Conservation (phyloP, 2,329 filamentous ascomycete genomes). For the Aspergillus costaricaensis region DNA sequence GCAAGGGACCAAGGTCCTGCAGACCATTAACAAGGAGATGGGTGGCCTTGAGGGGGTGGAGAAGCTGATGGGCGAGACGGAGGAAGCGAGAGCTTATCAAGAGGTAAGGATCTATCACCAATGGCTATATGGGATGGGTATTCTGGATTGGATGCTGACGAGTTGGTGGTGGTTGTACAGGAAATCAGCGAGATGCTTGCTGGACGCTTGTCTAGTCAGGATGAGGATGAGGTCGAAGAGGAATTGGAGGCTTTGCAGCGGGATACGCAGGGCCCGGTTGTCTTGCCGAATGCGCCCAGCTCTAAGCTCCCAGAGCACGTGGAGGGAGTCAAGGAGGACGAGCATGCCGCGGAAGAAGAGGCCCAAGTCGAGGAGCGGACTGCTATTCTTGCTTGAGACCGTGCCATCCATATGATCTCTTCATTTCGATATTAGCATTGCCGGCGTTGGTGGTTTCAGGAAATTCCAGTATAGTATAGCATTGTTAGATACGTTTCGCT, state of each 20-base stretch:
- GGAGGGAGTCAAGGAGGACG: constrained; percentile 32
- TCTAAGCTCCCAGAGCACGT: constrained; percentile 31
- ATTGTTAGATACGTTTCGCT: constrained; percentile 1
- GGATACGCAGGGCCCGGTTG: constrained; percentile 51
- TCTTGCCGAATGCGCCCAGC: constrained; percentile 44
- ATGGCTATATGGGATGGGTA: background rate
- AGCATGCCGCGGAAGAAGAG: constrained; percentile 30
- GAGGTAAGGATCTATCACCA: constrained; percentile 56
- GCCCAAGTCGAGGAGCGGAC: constrained; percentile 26
- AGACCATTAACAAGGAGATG: constrained; percentile 94
- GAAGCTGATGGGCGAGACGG: constrained; percentile 89
- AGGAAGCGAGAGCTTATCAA: constrained; percentile 89
- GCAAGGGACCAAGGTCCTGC: constrained; percentile 85
- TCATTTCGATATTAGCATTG: constrained; percentile 21
- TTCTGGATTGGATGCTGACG: constrained; percentile 7
- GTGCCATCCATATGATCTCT: background rate
- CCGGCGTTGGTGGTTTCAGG: constrained; percentile 27
- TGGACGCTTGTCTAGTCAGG: constrained; percentile 84
- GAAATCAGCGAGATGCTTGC: constrained; percentile 91
- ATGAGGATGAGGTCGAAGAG: constrained; percentile 97
- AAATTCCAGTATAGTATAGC: background rate
- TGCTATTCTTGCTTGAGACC: constrained; percentile 16
- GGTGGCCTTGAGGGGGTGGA: constrained; percentile 91
- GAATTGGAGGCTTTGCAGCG: constrained; percentile 81
- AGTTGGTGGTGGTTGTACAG: constrained; percentile 46